Base-by-base conservation (phyloP, 2,329 filamentous ascomycete genomes). In the Huntiella savannae region DNA sequence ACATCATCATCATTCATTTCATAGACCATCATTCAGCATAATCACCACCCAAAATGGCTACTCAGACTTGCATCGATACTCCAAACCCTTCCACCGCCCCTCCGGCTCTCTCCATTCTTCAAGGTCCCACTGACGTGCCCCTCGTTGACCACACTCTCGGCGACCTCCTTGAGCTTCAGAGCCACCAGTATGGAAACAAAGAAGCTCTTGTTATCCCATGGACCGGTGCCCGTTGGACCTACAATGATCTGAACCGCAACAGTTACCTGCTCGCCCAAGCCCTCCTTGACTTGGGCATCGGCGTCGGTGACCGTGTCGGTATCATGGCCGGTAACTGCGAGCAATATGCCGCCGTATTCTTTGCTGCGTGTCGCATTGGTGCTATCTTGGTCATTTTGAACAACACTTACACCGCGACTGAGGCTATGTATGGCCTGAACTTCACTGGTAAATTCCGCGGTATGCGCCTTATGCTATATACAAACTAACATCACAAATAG, bases 281-380 rank as follows among this genome's bases (percentile, higher is more conserved):
- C 8, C 60, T 87, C 49, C 61, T 83, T 38, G 71, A 73, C 16
- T 70, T 77, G 59, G 79, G 79, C 2, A 73, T 85, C 44, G 65
- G 71, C 35, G 70, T 73, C 28, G 79, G 79, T 33, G 81, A 85
- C 57, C 69, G 79, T 11, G 68, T 86, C 22, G 81, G 75, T 28
- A 77, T 87, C 52, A 83, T 85, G 76, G 79, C 80, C 61, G 55
- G 86, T 64, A 63, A 93, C 72, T 65, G 86, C 68, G 63, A 92
- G 71, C 69, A 93, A 73, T 88, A 88, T 75, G 61, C 81, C 28
- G 70, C 79, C 2, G 69, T 84, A 12, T 82, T 84, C 65, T 84
- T 85, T 53, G 79, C 78, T 3, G 77, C 75, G 8, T 75, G 77
- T 36, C 68, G 73, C 40, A 69, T 81, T 13, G 77, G 78, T 7